A percentile compares a stretch with the other conserved stretches of the same genome.
phyloP scores from a whole-genome alignment of 495 filamentous ascomycete species.

The Talaromyces stipitatus region DNA sequence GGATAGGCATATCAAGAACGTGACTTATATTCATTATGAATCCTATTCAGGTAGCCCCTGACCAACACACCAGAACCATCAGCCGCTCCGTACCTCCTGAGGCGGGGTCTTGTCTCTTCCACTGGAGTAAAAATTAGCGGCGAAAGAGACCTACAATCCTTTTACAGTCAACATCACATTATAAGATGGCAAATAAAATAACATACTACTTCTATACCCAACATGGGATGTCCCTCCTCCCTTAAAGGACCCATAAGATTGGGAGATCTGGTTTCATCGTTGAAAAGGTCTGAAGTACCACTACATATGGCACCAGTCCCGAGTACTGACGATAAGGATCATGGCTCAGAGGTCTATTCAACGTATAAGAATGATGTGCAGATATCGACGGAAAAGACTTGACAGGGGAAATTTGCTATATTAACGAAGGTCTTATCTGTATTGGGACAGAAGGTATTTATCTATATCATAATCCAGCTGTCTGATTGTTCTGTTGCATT shows the following conservation, averaged over 20 bases:
- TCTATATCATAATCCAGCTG: not conserved
- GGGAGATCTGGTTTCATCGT: not conserved
- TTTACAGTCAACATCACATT: too few species aligned
- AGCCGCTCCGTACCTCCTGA: too few species aligned
- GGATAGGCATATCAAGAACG: too few species aligned
- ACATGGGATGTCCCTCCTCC: not conserved
- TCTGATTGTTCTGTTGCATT: not conserved
- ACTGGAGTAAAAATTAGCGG: too few species aligned
- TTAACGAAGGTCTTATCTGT: not conserved
- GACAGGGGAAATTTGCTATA: not conserved
- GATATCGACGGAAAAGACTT: not conserved
- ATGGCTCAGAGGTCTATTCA: not conserved
- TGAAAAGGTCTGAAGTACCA: not conserved
- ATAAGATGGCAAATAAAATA: not conserved
- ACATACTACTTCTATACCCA: not conserved
- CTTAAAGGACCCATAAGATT: not conserved
- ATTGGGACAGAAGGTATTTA: not conserved
- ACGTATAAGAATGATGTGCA: not conserved
- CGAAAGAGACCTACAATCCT: too few species aligned
- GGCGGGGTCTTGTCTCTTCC: too few species aligned
- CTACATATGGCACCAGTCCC: not conserved
- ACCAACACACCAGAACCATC: too few species aligned
- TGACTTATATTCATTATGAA: too few species aligned
- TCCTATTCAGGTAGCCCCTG: too few species aligned
- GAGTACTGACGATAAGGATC: not conserved